These are phyloP conservation scores for Salvia splendens DNA, from an alignment of 257 asterid species.

Conservation along the genomic window DNA sequence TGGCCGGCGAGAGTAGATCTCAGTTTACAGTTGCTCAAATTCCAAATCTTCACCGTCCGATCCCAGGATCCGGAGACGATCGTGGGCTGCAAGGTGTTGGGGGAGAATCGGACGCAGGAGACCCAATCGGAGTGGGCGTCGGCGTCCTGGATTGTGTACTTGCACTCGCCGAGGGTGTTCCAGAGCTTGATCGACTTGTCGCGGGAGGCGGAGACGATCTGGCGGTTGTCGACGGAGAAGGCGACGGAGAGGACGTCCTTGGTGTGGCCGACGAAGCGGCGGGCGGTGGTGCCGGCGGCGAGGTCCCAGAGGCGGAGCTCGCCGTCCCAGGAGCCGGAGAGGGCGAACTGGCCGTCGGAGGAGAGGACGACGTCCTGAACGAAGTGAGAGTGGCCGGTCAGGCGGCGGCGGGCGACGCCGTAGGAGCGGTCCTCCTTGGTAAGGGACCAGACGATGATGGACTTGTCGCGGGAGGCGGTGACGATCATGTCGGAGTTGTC, in stretches of 20 bases:
- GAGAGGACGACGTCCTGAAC: no score
- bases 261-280: conserved; percentile 53
- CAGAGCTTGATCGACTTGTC: conserved; percentile 48
- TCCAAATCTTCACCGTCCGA: conserved; percentile 81
- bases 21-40: conserved; percentile 69
- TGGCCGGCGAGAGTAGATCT: conserved; percentile 69
- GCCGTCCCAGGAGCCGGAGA: no score
- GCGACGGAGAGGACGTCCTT: conserved; percentile 90
- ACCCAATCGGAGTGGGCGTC: conserved; percentile 89
- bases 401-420: conserved; percentile 80
- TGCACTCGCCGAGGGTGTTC: conserved; percentile 46
- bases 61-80: conserved; percentile 93
- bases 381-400: conserved; percentile 11
- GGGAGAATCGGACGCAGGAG: conserved; percentile 81
- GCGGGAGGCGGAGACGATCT: conserved; percentile 81
- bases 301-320: no score
- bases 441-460: conserved; percentile 72
- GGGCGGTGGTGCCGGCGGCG: no score
- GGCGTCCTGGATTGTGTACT: conserved; percentile 73
- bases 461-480: conserved; percentile 84
- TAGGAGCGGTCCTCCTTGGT: conserved; percentile 64
- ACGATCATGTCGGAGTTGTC: conserved; percentile 68
- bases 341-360: no score
- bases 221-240: conserved; percentile 83
- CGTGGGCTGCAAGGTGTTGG: conserved; percentile 57